phyloP scores from a whole-genome alignment of 2,329 filamentous ascomycete species.

The Trichophyton verrucosum region DNA sequence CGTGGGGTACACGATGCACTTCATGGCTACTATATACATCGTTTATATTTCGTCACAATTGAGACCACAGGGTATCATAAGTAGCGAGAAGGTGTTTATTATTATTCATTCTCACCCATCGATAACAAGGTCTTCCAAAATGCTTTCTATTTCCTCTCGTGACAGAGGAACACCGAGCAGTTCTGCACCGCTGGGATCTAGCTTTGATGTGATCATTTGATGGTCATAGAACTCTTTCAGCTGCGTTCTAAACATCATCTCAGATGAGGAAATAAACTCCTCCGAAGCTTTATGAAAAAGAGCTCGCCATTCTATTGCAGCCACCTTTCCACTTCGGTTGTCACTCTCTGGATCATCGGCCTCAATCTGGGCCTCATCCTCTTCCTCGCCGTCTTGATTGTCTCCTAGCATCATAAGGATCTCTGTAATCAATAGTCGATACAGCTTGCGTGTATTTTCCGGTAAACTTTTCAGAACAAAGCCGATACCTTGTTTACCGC shows the following conservation, averaged over 20 bases:
- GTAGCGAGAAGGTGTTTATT: neutral
- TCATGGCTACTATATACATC: neutral
- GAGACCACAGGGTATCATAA: neutral
- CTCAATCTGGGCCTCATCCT: conserved; percentile 34
- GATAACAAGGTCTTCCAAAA: conserved; percentile 61
- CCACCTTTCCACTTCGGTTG: conserved; percentile 20
- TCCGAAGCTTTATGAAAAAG: conserved; percentile 92
- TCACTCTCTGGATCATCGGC: conserved; percentile 21
- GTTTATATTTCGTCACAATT: neutral
- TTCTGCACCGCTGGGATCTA: conserved; percentile 76
- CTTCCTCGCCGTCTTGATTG: conserved; percentile 40
- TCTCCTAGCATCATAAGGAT: conserved; percentile 58
- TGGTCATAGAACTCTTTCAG: conserved; percentile 98
- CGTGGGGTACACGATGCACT: neutral
- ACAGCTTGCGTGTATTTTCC: conserved; percentile 81
- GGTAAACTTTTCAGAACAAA: conserved; percentile 85
- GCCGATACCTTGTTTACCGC: conserved; percentile 79
- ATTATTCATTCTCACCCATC: conserved; percentile 16
- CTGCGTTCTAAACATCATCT: conserved; percentile 87
- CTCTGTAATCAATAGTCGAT: conserved; percentile 72
- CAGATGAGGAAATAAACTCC: conserved; percentile 92
- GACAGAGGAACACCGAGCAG: conserved; percentile 73
- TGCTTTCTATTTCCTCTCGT: conserved; percentile 75
- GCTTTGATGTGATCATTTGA: conserved; percentile 85
- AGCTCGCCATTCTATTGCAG: conserved; percentile 77